Percentiles rank a stretch among this genome's conserved stretches.
phyloP scores from a whole-genome alignment of 1,284 basidiomycete genomes.

The Leccinum angustisporum region DNA sequence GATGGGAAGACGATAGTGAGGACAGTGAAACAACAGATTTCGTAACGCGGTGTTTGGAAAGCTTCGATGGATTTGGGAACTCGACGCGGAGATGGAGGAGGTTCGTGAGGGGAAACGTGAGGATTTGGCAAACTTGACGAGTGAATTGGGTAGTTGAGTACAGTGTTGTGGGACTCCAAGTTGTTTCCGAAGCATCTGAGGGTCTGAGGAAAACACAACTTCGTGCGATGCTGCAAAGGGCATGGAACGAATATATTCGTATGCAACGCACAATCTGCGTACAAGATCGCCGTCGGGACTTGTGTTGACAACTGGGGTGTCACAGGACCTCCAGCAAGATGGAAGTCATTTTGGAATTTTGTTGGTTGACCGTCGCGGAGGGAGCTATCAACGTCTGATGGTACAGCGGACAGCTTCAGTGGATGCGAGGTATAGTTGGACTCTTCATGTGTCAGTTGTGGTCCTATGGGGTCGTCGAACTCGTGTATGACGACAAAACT shows the following conservation, averaged over 20 bases:
- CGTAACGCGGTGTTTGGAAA: slow-evolving; percentile 3
- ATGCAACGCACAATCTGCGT: slow-evolving; percentile 25
- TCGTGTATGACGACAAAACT: slow-evolving; percentile 28
- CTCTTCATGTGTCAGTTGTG: slow-evolving; percentile 1
- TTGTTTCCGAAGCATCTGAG: slow-evolving; percentile 29
- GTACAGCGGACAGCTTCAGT: background rate
- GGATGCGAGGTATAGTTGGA: background rate
- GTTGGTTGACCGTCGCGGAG: background rate
- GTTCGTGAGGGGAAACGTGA: slow-evolving; percentile 5
- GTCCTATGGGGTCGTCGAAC: slow-evolving; percentile 20
- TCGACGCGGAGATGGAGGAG: too few species aligned
- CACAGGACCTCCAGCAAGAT: background rate
- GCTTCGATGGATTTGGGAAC: slow-evolving; percentile 5
- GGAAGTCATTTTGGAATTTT: slow-evolving; percentile 1
- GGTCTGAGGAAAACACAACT: slow-evolving; percentile 24
- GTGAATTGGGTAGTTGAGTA: slow-evolving; percentile 23
- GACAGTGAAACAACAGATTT: slow-evolving; percentile 3
- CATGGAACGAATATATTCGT: slow-evolving; percentile 28
- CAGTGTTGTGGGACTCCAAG: slow-evolving; percentile 33
- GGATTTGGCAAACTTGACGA: slow-evolving; percentile 30
- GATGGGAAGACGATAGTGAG: slow-evolving; percentile 4
- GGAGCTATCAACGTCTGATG: slow-evolving; percentile 2
- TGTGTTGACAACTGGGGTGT: background rate
- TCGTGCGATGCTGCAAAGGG: slow-evolving; percentile 8
- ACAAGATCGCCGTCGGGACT: slow-evolving; percentile 20